Conservation (phyloP, 495 filamentous ascomycete genomes). For the Lichenothelia convexa region DNA sequence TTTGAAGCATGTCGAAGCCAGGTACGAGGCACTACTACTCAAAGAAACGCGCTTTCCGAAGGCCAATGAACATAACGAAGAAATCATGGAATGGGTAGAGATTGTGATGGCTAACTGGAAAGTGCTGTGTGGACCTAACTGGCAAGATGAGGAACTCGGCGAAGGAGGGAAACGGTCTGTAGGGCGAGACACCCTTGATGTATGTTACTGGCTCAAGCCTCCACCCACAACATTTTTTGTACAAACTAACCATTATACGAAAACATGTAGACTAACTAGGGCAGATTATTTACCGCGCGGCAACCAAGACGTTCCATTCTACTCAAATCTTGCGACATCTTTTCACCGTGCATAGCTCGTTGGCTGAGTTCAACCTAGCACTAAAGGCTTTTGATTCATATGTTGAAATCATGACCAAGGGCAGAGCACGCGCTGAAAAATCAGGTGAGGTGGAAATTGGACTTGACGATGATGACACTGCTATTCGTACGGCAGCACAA, state of each 20-base stretch:
- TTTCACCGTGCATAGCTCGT: slow-evolving; percentile 66
- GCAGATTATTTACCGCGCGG: slow-evolving; percentile 66
- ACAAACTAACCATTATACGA: not conserved
- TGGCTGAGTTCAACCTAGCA: slow-evolving; percentile 79
- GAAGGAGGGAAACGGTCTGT: slow-evolving; percentile 56
- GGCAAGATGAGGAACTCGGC: slow-evolving; percentile 60
- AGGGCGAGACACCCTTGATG: slow-evolving; percentile 52
- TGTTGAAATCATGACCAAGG: slow-evolving; percentile 63
- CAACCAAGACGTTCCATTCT: slow-evolving; percentile 86
- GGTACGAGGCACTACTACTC: slow-evolving; percentile 55
- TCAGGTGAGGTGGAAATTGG: slow-evolving; percentile 50
- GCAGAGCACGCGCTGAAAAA: slow-evolving; percentile 63
- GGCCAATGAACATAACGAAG: slow-evolving; percentile 52
- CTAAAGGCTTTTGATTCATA: slow-evolving; percentile 79
- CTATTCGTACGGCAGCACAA: slow-evolving; percentile 57
- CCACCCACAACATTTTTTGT: too few species aligned
- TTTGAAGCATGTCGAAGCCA: slow-evolving; percentile 51
- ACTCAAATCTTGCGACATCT: slow-evolving; percentile 69
- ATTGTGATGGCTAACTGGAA: slow-evolving; percentile 72
- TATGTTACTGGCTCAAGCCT: too few species aligned
- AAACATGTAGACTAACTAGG: not conserved
- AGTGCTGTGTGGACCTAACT: slow-evolving; percentile 51
- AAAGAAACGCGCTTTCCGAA: slow-evolving; percentile 64
- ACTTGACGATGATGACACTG: slow-evolving; percentile 56
- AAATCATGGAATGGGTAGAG: slow-evolving; percentile 66